Percentiles rank a stretch among this genome's conserved stretches.
These are phyloP conservation scores for Asclepias syriaca DNA, from an alignment of 257 asterid species.

Conservation along the genomic window DNA sequence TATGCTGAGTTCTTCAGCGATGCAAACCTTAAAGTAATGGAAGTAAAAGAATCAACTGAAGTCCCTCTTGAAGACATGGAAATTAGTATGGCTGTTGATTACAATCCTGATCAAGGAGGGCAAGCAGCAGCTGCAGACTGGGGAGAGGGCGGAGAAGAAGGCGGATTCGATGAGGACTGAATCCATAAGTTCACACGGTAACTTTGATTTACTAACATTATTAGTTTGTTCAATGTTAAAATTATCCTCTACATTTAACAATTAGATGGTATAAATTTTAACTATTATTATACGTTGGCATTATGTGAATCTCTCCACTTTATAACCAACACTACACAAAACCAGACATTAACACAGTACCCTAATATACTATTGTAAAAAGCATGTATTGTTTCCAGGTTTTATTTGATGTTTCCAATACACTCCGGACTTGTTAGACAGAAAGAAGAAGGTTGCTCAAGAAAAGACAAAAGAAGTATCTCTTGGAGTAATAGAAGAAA, in stretches of 20 bases:
- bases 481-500: conserved; percentile 3
- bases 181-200: neutral
- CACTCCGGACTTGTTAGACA: neutral
- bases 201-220: neutral
- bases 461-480: neutral
- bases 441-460: neutral
- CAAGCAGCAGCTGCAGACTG: conserved; percentile 32
- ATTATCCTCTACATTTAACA: neutral
- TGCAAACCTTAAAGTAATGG: conserved; percentile 39
- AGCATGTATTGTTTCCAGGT: neutral
- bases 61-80: conserved; percentile 39
- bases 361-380: neutral
- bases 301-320: neutral
- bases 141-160: conserved; percentile 56
- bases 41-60: conserved; percentile 26
- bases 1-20: conserved; percentile 56
- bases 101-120: conserved; percentile 10
- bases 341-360: neutral
- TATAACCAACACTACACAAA: neutral
- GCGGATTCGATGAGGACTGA: conserved; percentile 54
- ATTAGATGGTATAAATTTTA: no score
- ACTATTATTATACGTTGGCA: neutral
- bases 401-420: neutral
- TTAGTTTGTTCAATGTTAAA: neutral
- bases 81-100: conserved; percentile 19